These are phyloP conservation scores for Thalassiosira ordinaria DNA, from an alignment of 352 stramenopile species.

Conservation along the genomic window DNA sequence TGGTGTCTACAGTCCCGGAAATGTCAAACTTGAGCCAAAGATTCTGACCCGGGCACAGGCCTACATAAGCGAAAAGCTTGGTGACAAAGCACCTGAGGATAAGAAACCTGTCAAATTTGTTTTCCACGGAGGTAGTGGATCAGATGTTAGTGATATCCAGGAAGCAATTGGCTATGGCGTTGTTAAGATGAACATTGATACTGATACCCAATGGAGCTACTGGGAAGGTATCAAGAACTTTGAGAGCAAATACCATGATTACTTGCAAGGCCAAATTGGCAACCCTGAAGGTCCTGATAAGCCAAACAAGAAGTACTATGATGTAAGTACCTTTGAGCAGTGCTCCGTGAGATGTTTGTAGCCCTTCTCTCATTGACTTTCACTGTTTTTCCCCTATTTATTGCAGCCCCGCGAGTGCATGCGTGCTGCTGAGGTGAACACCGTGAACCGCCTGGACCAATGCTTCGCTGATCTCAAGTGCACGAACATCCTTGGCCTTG, in stretches of 20 bases:
- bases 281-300: conserved; percentile 89
- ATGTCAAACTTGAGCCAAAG: conserved; percentile 97
- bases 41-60: conserved; percentile 95
- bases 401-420: conserved; percentile 88
- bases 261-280: conserved; percentile 88
- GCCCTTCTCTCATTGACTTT: neutral
- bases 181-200: conserved; percentile 99
- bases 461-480: conserved; percentile 83
- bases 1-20: conserved; percentile 98
- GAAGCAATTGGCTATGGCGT: conserved; percentile 94
- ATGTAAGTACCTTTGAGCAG: conserved; percentile 63
- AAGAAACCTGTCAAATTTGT: conserved; percentile 97
- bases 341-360: neutral
- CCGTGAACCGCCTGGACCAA: conserved; percentile 72
- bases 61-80: conserved; percentile 87
- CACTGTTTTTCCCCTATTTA: neutral
- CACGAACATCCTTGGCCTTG: conserved; percentile 81
- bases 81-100: conserved; percentile 78
- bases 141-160: conserved; percentile 93
- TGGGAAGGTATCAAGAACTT: conserved; percentile 97
- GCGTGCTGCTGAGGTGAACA: conserved; percentile 78
- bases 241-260: conserved; percentile 95
- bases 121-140: conserved; percentile 98
- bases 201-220: conserved; percentile 98
- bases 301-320: conserved; percentile 99